Evolutionary conservation across 2,329 filamentous ascomycete species (phyloP).

Genomic region (Byssoonygena ceratinophila): DNA sequence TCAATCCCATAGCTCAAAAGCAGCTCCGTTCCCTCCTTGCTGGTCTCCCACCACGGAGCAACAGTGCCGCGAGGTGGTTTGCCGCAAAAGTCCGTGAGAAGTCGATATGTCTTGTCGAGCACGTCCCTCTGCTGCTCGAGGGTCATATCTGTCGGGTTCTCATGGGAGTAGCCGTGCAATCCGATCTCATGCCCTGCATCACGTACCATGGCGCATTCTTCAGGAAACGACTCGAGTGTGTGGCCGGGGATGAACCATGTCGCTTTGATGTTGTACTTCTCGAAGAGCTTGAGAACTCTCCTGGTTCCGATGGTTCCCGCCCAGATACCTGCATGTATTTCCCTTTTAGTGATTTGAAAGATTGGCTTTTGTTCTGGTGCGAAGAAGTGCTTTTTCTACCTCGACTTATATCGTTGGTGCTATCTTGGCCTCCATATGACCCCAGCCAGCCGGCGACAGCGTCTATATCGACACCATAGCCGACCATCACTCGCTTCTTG

Average conservation of each 20-base stretch:
- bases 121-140: constrained; percentile 66
- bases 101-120: constrained; percentile 62
- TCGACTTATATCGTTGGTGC: constrained; percentile 59
- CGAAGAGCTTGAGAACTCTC: constrained; percentile 59
- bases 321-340: constrained; percentile 43
- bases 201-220: constrained; percentile 51
- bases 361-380: not conserved
- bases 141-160: constrained; percentile 62
- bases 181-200: constrained; percentile 57
- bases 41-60: constrained; percentile 67
- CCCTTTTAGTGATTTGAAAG: not conserved
- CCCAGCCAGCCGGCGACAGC: constrained; percentile 69
- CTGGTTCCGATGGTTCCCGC: constrained; percentile 57
- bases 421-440: constrained; percentile 63
- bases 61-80: constrained; percentile 64
- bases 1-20: constrained; percentile 37
- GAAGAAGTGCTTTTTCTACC: constrained; percentile 33
- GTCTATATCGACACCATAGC: constrained; percentile 64
- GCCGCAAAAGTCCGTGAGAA: constrained; percentile 63
- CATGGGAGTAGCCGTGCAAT: constrained; percentile 62
- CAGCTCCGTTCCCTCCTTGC: constrained; percentile 50
- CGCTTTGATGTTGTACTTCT: constrained; percentile 61
- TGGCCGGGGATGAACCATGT: constrained; percentile 58
- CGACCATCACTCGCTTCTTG: constrained; percentile 45
- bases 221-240: constrained; percentile 54